These are phyloP conservation scores for Neopestalotiopsis sp. DNA, from an alignment of 2,329 filamentous ascomycete species.

Conservation along the genomic window DNA sequence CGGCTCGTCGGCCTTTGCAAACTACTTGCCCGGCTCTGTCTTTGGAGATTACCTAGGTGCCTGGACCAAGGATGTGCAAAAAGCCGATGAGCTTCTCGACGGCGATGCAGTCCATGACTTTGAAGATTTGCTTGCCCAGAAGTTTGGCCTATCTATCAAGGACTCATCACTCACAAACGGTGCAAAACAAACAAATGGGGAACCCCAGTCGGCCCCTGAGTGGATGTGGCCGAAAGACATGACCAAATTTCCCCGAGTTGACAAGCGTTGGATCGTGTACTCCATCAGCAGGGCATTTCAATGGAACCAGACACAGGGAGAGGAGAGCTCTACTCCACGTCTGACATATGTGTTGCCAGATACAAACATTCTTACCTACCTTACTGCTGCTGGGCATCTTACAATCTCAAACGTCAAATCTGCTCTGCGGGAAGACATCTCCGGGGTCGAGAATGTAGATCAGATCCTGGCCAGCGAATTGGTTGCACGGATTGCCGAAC, in stretches of 20 bases:
- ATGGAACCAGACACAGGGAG: conserved; percentile 52
- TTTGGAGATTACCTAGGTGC: conserved; percentile 53
- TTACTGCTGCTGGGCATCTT: conserved; percentile 64
- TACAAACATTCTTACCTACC: conserved; percentile 62
- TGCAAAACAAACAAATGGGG: conserved; percentile 26
- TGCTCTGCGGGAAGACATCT: conserved; percentile 57
- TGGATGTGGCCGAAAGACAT: conserved; percentile 57
- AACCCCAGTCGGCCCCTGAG: conserved; percentile 38
- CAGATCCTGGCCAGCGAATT: conserved; percentile 64
- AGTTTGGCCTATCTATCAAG: conserved; percentile 51
- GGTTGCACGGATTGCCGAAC: conserved; percentile 63
- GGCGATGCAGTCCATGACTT: conserved; percentile 52
- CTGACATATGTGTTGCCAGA: conserved; percentile 51
- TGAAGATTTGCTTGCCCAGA: conserved; percentile 54
- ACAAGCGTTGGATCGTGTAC: conserved; percentile 69
- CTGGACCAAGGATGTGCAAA: conserved; percentile 48
- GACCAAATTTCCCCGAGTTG: conserved; percentile 56
- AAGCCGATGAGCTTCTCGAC: conserved; percentile 53
- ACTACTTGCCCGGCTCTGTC: conserved; percentile 53
- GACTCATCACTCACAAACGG: conserved; percentile 25
- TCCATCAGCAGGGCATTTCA: conserved; percentile 66
- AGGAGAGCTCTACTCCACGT: conserved; percentile 45
- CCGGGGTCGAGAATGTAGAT: conserved; percentile 47
- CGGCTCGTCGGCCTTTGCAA: conserved; percentile 39
- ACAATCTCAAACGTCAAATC: conserved; percentile 63